Conservation (phyloP, 495 filamentous ascomycete genomes). For the Hypomontagnella monticulosa region DNA sequence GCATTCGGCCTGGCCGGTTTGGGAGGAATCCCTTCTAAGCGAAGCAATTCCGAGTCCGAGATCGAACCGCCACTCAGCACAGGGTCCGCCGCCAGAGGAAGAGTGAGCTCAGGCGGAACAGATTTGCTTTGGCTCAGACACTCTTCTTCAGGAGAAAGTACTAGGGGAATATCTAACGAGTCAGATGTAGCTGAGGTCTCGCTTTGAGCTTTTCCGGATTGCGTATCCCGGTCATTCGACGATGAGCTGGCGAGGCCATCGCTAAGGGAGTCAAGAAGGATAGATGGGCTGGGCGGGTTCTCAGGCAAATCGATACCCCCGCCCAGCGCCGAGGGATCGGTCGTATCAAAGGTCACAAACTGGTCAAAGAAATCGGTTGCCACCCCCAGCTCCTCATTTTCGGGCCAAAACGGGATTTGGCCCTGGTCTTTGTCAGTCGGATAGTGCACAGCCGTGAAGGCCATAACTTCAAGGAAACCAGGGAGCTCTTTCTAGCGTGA, state of each 20-base stretch:
- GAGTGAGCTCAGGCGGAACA: slow-evolving; percentile 24
- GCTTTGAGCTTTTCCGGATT: slow-evolving; percentile 26
- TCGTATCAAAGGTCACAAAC: slow-evolving; percentile 54
- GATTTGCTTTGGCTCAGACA: slow-evolving; percentile 20
- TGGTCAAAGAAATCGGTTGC: slow-evolving; percentile 59
- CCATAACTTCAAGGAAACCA: slow-evolving; percentile 40
- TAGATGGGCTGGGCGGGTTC: slow-evolving; percentile 45
- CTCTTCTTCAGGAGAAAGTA: slow-evolving; percentile 2
- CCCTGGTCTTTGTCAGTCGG: slow-evolving; percentile 53
- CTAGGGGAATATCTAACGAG: slow-evolving; percentile 8
- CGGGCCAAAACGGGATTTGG: slow-evolving; percentile 47
- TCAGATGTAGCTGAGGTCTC: slow-evolving; percentile 22
- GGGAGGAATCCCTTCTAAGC: slow-evolving; percentile 57
- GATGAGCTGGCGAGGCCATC: slow-evolving; percentile 30
- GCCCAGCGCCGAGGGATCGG: slow-evolving; percentile 30
- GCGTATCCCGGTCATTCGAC: slow-evolving; percentile 31
- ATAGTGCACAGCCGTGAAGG: slow-evolving; percentile 44
- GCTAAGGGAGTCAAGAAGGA: slow-evolving; percentile 40
- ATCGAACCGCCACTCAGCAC: slow-evolving; percentile 50
- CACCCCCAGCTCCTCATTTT: slow-evolving; percentile 47
- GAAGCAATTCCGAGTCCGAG: slow-evolving; percentile 59
- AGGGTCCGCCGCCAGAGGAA: slow-evolving; percentile 33
- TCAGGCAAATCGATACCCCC: slow-evolving; percentile 36
- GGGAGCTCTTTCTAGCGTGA: slow-evolving; percentile 32
- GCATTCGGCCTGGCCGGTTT: slow-evolving; percentile 48